Percentiles rank a stretch among this genome's conserved stretches.
Conservation (phyloP, 768 basidiomycete species). For the Cystofilobasidium bisporidii region DNA sequence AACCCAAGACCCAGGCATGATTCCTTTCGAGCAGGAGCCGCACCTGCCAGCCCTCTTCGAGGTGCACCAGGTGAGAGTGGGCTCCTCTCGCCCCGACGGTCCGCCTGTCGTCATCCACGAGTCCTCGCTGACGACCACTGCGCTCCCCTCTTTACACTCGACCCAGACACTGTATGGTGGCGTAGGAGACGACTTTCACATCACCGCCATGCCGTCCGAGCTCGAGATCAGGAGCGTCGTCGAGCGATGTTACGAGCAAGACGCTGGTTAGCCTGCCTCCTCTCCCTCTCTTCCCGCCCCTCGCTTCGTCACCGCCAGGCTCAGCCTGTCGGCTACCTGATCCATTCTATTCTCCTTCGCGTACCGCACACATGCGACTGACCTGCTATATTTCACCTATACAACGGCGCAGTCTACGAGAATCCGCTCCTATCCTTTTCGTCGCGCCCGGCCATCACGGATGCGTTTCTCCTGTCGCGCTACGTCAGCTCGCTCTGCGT, state of each 20-base stretch:
- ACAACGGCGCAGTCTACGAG: slow-evolving; percentile 16
- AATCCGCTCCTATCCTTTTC: slow-evolving; percentile 21
- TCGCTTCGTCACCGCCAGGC: neutral
- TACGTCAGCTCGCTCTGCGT: slow-evolving; percentile 14
- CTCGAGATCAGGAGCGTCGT: slow-evolving; percentile 2
- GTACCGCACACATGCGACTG: no score
- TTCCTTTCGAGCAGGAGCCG: no score
- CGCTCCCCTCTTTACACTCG: no score
- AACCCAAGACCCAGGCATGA: no score
- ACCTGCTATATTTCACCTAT: neutral
- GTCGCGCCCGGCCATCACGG: slow-evolving; percentile 12
- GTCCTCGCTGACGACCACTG: no score
- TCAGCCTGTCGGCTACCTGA: no score
- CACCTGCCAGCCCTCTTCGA: no score
- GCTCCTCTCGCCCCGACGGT: no score
- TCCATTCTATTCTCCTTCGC: no score
- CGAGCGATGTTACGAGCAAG: slow-evolving; percentile 19
- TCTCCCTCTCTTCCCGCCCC: no score
- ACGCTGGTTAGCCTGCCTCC: neutral
- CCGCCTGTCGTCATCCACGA: no score
- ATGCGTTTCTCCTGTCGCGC: slow-evolving; percentile 21
- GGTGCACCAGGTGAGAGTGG: no score
- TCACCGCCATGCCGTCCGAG: neutral
- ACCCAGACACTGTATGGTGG: slow-evolving; percentile 18
- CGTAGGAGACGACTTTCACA: neutral